Conservation (phyloP, 306 rosid species). For the Pyrus pyrifolia region DNA sequence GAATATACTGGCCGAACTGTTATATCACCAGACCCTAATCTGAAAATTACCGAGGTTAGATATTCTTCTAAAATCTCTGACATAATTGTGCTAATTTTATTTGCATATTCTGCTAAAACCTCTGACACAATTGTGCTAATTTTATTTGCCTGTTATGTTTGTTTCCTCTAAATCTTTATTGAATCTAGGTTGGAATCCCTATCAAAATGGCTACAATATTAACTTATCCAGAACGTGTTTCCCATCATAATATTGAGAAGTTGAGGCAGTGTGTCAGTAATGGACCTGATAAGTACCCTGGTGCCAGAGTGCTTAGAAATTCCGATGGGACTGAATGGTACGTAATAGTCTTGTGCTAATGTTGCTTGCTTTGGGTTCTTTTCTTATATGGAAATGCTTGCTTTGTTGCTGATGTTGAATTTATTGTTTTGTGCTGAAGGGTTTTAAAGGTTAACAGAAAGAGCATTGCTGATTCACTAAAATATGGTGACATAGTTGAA, state of each 20-base stretch:
- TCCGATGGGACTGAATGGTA: slow-evolving; percentile 56
- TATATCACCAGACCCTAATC: slow-evolving; percentile 95
- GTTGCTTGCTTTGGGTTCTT: slow-evolving; percentile 6
- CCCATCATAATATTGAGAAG: slow-evolving; percentile 80
- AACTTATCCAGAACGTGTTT: slow-evolving; percentile 85
- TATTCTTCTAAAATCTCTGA: slow-evolving; percentile 2
- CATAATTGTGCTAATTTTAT: slow-evolving; percentile 1
- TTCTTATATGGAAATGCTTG: slow-evolving; percentile 3
- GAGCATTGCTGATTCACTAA: slow-evolving; percentile 65
- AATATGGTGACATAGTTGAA: slow-evolving; percentile 73
- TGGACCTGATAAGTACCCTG: slow-evolving; percentile 93
- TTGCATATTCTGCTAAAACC: neutral
- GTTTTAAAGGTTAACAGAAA: slow-evolving; percentile 33
- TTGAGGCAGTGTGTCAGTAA: slow-evolving; percentile 83
- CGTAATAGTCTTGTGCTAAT: neutral
- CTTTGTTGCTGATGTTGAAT: slow-evolving; percentile 11
- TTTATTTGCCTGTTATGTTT: neutral
- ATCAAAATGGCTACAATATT: slow-evolving; percentile 82
- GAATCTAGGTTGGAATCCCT: slow-evolving; percentile 83
- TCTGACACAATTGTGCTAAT: slow-evolving; percentile 3
- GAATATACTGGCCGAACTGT: slow-evolving; percentile 93
- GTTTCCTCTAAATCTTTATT: slow-evolving; percentile 13
- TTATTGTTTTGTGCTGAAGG: slow-evolving; percentile 40
- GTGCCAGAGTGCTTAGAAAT: slow-evolving; percentile 55
- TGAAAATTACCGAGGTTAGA: slow-evolving; percentile 83